Conservation (phyloP, 192 early-diverging fungal genomes). For the Coemansia guatemalensis region DNA sequence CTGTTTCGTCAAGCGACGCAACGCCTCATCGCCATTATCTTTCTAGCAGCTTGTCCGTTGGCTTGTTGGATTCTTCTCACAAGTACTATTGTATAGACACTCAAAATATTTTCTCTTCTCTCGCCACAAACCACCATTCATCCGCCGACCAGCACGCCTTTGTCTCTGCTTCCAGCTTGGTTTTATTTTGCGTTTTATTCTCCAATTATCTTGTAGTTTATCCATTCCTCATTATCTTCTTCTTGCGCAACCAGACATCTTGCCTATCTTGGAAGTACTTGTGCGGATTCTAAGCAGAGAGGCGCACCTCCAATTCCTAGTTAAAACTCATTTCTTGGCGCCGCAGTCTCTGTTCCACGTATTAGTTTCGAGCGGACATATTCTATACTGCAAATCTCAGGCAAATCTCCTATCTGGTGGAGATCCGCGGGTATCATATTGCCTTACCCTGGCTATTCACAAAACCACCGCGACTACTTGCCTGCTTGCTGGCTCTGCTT, state of each 20-base stretch:
- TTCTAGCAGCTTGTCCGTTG: neutral
- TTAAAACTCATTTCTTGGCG: too few species aligned
- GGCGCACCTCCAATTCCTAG: too few species aligned
- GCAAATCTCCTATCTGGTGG: too few species aligned
- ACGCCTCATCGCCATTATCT: slow-evolving; percentile 17
- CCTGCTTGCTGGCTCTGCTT: too few species aligned
- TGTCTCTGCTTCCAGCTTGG: slow-evolving; percentile 5
- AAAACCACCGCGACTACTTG: too few species aligned
- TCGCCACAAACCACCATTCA: slow-evolving; percentile 7
- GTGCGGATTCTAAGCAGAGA: too few species aligned
- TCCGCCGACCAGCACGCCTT: slow-evolving; percentile 1
- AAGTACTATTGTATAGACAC: slow-evolving; percentile 1
- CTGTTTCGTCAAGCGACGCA: slow-evolving; percentile 8
- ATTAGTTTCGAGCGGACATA: too few species aligned
- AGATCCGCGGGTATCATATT: too few species aligned
- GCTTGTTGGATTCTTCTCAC: slow-evolving; percentile 4
- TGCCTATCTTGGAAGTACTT: too few species aligned
- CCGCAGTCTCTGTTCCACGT: too few species aligned
- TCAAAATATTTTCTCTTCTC: slow-evolving; percentile 4
- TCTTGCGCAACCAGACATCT: neutral
- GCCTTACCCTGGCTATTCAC: too few species aligned
- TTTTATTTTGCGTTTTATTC: slow-evolving; percentile 8
- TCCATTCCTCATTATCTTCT: slow-evolving; percentile 3
- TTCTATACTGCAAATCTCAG: too few species aligned
- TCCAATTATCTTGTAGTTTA: slow-evolving; percentile 8